Percentiles rank a stretch among this genome's conserved stretches.
Evolutionary conservation across 2,329 filamentous ascomycete genomes (phyloP).

Genomic region (Xylariales sp.): DNA sequence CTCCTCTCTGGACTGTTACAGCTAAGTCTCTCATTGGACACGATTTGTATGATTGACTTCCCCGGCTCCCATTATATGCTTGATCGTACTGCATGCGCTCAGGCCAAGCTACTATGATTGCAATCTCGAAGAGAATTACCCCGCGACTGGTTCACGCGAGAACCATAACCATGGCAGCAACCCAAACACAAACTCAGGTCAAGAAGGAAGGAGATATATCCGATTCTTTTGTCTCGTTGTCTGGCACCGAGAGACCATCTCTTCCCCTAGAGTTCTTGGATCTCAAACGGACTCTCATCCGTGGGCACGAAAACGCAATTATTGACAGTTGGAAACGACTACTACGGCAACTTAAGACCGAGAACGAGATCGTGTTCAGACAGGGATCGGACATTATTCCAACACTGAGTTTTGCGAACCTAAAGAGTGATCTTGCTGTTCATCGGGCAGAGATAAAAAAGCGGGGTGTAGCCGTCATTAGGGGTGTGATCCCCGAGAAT

Average conservation of each 20-base stretch:
- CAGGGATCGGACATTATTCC: slow-evolving; percentile 48
- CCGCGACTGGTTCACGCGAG: neutral
- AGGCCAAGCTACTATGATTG: too few relatives aligned
- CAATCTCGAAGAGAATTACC: too few relatives aligned
- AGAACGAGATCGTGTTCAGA: slow-evolving; percentile 42
- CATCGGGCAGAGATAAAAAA: slow-evolving; percentile 49
- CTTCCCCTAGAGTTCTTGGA: slow-evolving; percentile 52
- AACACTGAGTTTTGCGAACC: slow-evolving; percentile 41
- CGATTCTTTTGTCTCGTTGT: slow-evolving; percentile 56
- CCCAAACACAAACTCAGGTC: neutral
- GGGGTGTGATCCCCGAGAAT: slow-evolving; percentile 57
- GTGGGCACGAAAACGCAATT: slow-evolving; percentile 43
- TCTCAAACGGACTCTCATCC: slow-evolving; percentile 49
- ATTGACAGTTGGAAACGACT: slow-evolving; percentile 44
- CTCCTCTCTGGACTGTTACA: too few relatives aligned
- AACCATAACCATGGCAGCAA: neutral
- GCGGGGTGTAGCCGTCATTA: slow-evolving; percentile 59
- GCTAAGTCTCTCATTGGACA: too few relatives aligned
- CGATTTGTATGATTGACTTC: too few relatives aligned
- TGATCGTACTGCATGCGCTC: too few relatives aligned
- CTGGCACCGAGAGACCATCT: slow-evolving; percentile 37
- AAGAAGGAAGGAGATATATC: slow-evolving; percentile 60
- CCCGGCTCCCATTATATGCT: too few relatives aligned
- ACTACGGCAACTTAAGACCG: slow-evolving; percentile 36
- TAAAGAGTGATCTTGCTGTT: slow-evolving; percentile 33